Conservation (phyloP, 176 grass and related monocot genomes). For the Oropetium thomaeum region DNA sequence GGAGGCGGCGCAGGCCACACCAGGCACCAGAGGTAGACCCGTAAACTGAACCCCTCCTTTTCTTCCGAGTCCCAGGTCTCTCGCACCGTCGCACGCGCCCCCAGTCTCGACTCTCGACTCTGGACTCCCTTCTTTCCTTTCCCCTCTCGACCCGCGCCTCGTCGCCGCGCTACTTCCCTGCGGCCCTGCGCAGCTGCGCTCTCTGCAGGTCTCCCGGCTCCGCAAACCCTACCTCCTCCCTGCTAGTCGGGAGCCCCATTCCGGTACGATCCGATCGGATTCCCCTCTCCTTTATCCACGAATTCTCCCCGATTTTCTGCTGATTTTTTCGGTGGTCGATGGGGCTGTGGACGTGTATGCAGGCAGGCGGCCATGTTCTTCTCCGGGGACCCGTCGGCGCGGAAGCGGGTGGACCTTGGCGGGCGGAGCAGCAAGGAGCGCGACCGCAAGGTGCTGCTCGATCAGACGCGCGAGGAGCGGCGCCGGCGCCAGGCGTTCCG, state of each 20-base stretch:
- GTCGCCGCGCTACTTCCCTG: neutral
- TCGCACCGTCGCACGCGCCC: neutral
- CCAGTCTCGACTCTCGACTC: neutral
- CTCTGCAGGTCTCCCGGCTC: neutral
- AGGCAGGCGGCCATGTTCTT: slow-evolving; percentile 64
- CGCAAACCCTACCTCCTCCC: slow-evolving; percentile 34
- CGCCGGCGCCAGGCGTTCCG: slow-evolving; percentile 53
- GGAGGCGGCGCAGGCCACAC: neutral
- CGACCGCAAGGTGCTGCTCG: slow-evolving; percentile 81
- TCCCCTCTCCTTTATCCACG: neutral
- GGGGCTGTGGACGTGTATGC: neutral
- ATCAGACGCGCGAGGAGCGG: slow-evolving; percentile 83
- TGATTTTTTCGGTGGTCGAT: slow-evolving; percentile 29
- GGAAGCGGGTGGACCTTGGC: slow-evolving; percentile 88
- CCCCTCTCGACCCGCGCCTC: slow-evolving; percentile 7
- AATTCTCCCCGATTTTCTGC: neutral
- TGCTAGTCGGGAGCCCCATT: slow-evolving; percentile 9
- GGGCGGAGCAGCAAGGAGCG: slow-evolving; percentile 95
- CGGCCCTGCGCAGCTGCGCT: neutral
- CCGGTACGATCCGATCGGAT: slow-evolving; percentile 28
- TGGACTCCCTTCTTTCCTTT: slow-evolving; percentile 1
- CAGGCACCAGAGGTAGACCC: neutral
- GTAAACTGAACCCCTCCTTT: neutral
- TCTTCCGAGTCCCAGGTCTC: neutral
- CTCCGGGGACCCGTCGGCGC: slow-evolving; percentile 74